phyloP scores from a whole-genome alignment of 768 basidiomycete genomes.

The Lentinus tigrinus region DNA sequence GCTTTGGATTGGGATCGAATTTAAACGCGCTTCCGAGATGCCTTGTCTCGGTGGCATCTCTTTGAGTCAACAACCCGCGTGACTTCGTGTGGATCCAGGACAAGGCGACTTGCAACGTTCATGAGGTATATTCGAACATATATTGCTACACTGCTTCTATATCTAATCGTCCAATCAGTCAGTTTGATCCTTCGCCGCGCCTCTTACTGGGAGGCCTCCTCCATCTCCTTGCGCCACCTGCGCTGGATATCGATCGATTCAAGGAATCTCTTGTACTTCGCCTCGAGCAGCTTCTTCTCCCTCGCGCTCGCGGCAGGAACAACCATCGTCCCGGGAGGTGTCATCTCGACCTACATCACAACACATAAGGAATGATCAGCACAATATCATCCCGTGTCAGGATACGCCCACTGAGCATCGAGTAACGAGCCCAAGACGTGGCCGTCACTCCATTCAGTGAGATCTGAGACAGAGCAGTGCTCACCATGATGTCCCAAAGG shows the following conservation, averaged over 20 bases:
- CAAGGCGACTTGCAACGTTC: too few relatives aligned
- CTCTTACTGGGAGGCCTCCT: slow-evolving; percentile 41
- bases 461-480: slow-evolving; percentile 14
- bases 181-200: not conserved
- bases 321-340: slow-evolving; percentile 74
- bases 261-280: slow-evolving; percentile 91
- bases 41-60: too few relatives aligned
- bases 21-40: too few relatives aligned
- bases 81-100: too few relatives aligned
- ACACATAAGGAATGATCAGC: not conserved
- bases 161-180: not conserved
- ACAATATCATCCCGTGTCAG: not conserved
- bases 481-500: slow-evolving; percentile 92
- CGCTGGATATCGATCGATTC: slow-evolving; percentile 88
- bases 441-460: not conserved
- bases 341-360: slow-evolving; percentile 78
- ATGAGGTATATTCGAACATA: not conserved
- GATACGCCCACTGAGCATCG: too few relatives aligned
- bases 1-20: too few relatives aligned
- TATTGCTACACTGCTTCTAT: not conserved
- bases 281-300: slow-evolving; percentile 78
- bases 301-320: slow-evolving; percentile 55
- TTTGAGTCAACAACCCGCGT: too few relatives aligned
- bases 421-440: too few relatives aligned
- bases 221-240: slow-evolving; percentile 80